phyloP scores from a whole-genome alignment of 2,329 filamentous ascomycete species.

The Colletotrichum spaethianum region DNA sequence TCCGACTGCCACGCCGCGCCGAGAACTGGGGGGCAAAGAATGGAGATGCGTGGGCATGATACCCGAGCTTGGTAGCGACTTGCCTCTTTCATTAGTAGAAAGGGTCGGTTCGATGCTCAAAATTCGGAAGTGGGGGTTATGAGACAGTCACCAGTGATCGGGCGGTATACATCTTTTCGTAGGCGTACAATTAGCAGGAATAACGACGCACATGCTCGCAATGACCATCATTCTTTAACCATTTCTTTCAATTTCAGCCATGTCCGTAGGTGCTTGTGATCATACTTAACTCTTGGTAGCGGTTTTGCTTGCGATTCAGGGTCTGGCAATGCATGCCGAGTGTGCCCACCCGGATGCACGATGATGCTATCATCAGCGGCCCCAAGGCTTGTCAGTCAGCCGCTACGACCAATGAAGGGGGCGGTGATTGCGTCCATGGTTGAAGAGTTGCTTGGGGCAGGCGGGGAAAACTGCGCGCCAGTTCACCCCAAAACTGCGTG shows the following conservation, averaged over 20 bases:
- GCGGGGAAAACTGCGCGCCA: no score
- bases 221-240: neutral
- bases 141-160: neutral
- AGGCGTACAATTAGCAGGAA: constrained; percentile 29
- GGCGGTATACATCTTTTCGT: constrained; percentile 27
- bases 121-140: constrained; percentile 4
- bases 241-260: no score
- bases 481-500: neutral
- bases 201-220: constrained; percentile 35
- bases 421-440: no score
- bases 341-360: constrained; percentile 8
- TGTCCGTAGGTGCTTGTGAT: neutral
- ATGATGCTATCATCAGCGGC: constrained; percentile 18
- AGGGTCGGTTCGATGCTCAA: constrained; percentile 6
- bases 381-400: neutral
- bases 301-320: constrained; percentile 8
- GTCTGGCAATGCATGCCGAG: neutral
- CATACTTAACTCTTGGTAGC: no score
- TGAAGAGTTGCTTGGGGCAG: no score
- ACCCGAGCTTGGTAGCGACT: constrained; percentile 4
- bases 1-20: neutral
- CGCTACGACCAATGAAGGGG: neutral
- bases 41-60: constrained; percentile 6
- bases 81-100: neutral
- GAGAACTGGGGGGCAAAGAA: neutral